Evolutionary conservation across 352 stramenopile genomes (phyloP).

Genomic region (Pseudoperonospora humuli): DNA sequence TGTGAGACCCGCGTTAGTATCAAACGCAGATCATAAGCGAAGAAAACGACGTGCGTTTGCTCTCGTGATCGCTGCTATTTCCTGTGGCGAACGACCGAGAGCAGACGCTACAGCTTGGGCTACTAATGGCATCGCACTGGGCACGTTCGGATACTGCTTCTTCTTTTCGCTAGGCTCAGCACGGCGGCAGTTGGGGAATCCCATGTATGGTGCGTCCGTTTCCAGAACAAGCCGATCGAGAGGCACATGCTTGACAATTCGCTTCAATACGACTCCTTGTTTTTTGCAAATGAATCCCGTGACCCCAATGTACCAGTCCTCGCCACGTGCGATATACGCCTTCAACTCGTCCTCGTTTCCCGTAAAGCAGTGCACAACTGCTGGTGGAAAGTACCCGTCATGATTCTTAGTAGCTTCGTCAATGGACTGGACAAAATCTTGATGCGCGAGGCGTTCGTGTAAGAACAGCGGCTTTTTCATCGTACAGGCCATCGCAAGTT

Average conservation of each 20-base stretch:
- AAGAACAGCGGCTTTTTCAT: slow-evolving; percentile 77
- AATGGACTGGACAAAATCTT: slow-evolving; percentile 67
- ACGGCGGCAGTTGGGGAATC: slow-evolving; percentile 55
- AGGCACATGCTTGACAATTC: slow-evolving; percentile 53
- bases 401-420: slow-evolving; percentile 34
- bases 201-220: slow-evolving; percentile 91
- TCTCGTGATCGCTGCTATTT: slow-evolving; percentile 53
- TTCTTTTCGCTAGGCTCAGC: slow-evolving; percentile 33
- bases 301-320: slow-evolving; percentile 86
- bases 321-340: slow-evolving; percentile 51
- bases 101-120: slow-evolving; percentile 47
- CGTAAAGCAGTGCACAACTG: slow-evolving; percentile 90
- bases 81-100: slow-evolving; percentile 33
- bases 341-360: slow-evolving; percentile 59
- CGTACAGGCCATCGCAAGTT: slow-evolving; percentile 55
- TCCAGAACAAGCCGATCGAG: slow-evolving; percentile 84
- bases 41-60: slow-evolving; percentile 71
- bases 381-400: slow-evolving; percentile 36
- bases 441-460: slow-evolving; percentile 70
- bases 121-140: slow-evolving; percentile 51
- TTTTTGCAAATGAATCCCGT: slow-evolving; percentile 88
- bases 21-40: slow-evolving; percentile 29
- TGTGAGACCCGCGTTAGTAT: no score
- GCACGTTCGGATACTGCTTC: slow-evolving; percentile 76
- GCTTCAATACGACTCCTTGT: slow-evolving; percentile 39